Evolutionary conservation across 2,329 filamentous ascomycete species (phyloP), one percentile per base, ranked within the genome.

Genomic region (Aureobasidium sp.): DNA sequence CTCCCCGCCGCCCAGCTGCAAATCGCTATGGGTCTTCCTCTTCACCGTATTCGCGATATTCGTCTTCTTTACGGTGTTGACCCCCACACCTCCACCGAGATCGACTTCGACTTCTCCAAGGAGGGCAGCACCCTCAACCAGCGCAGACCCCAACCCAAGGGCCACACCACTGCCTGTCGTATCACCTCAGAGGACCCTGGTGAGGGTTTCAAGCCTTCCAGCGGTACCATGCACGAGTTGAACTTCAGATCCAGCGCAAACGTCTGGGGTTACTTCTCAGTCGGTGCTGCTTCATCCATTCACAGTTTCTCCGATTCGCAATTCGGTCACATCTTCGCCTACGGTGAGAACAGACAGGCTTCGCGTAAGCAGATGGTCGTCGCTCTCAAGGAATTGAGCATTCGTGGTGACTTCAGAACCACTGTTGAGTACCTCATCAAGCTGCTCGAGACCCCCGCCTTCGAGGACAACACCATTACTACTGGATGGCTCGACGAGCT

Each of bases 191-290:
- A 99, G 76, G 94, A 99, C 74, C 94, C 94, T 10, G 94, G 95
- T 71, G 94, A 99, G 82, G 94, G 94, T 59, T 99, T 99, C 86
- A 99, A 99, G 84, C 94, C 94, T 63, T 99, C 94, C 49, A 96
- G 93, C 71, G 94, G 94, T 86, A 96, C 93, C 59, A 95, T 99
- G 86, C 94, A 97, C 80, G 94, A 99, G 73, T 81, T 99, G 72
- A 99, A 99, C 83, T 99, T 99, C 86, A 86, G 94, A 73, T 95
- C 89, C 80, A 96, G 91, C 75, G 97, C 94, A 66, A 99, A 99
- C 69, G 94, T 97, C 62, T 99, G 94, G 94, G 94, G 94, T 83
- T 99, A 99, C 79, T 99, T 99, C 86, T 99, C 94, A 59, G 94
- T 99, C 75, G 90, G 92, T 79, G 94, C 92, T 10, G 88, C 91